These are phyloP conservation scores for Helianthus annuus DNA, from an alignment of 129 eudicot species.

Conservation along the genomic window HanXRQr2.0-SUNRISE NC_035446.2:172732435-172732934, in stretches of 20 bases:
- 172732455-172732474: conserved; percentile 95
- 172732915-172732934: conserved; percentile 75
- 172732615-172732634: conserved; percentile 71
- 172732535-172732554: conserved; percentile 96
- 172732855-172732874: conserved; percentile 98
- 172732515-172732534: conserved; percentile 81
- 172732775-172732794: conserved; percentile 88
- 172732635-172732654: conserved; percentile 96
- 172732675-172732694: conserved; percentile 83
- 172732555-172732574: conserved; percentile 94
- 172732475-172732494: conserved; percentile 92
- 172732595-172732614: conserved; percentile 92
- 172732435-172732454: conserved; percentile 98
- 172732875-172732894: conserved; percentile 96
- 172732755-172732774: conserved; percentile 79
- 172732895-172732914: conserved; percentile 70
- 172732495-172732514: conserved; percentile 81
- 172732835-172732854: conserved; percentile 95
- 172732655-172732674: conserved; percentile 98
- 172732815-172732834: conserved; percentile 86
- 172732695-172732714: conserved; percentile 90
- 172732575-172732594: conserved; percentile 72
- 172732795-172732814: conserved; percentile 92
- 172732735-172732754: conserved; percentile 94
- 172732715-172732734: conserved; percentile 78